phyloP scores from a whole-genome alignment of 2,329 filamentous ascomycete species.

The Ceratocystis papillata region DNA sequence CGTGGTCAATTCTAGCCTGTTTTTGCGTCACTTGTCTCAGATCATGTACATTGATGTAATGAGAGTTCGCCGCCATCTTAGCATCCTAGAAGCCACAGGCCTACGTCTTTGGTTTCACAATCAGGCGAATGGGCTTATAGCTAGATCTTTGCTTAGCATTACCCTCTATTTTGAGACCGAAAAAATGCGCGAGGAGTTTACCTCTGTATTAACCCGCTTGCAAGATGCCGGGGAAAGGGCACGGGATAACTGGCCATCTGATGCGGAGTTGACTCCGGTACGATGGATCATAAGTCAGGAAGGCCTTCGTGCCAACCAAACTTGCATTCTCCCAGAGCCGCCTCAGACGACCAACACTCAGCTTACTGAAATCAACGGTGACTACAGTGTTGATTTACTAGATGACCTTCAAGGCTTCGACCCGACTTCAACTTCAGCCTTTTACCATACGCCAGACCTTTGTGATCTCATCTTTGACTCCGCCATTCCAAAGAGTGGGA shows the following conservation, averaged over 20 bases:
- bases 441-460: neutral
- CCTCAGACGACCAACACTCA: neutral
- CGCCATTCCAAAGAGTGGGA: neutral
- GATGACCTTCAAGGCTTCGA: neutral
- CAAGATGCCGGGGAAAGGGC: neutral
- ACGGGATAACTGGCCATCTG: neutral
- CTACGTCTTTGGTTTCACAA: conserved; percentile 12
- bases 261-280: neutral
- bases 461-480: neutral
- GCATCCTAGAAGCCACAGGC: neutral
- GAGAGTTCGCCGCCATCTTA: neutral
- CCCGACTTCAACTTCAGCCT: neutral
- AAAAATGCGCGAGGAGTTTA: neutral
- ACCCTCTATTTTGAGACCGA: conserved; percentile 9
- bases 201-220: neutral
- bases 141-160: neutral
- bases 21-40: conserved; percentile 15
- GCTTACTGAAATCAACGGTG: too few species aligned
- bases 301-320: too few species aligned
- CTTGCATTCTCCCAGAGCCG: neutral
- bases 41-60: conserved; percentile 21
- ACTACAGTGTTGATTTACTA: neutral
- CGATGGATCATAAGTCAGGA: neutral
- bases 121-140: neutral
- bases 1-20: conserved; percentile 5